Evolutionary conservation across 495 filamentous ascomycete species (phyloP), one percentile per base, ranked within the genome.

Genomic region (Penicillium angulare): DNA sequence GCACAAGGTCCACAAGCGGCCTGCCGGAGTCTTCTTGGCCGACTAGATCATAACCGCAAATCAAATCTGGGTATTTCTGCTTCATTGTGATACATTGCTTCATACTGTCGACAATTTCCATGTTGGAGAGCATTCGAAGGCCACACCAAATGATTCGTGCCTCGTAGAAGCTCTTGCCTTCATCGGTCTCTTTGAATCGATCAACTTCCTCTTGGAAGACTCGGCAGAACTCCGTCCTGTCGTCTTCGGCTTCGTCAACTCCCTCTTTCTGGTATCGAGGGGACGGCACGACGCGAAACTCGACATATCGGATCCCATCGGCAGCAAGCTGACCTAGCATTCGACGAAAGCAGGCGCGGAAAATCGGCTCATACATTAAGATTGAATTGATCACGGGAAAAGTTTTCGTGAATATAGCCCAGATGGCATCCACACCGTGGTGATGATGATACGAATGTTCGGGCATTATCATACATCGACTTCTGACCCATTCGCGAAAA

Each of bases 311-410:
- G 20, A 97, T 78, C 1, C 90, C 88, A 66, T 98, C 92, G 2
- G 79, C 81, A 7, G 82, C 70, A 5, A 97, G 66, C 18, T 87
- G 73, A 12, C 72, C 68, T 55, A 93, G 78, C 55, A 96, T 69
- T 3, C 79, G 76, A 12, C 74, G 78, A 52, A 96, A 67, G 57
- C 88, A 92, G 21, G 73, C 72, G 20, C 90, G 84, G 71, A 90
- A 92, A 46, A 98, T 90, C 0, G 93, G 92, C 66, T 97, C 93
- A 67, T 97, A 96, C 69, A 82, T 87, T 15, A 95, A 68, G 21
- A 97, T 79, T 5, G 82, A 85, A 21, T 79, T 77, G 23, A 96
- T 72, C 2, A 90, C 75, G 0, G 71, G 68, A 65, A 96, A 93
- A 39, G 81, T 83, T 24, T 76, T 77, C 9, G 66, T 73, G 65